phyloP scores from a whole-genome alignment of 2,329 filamentous ascomycete species.

The Colletotrichum camelliae region DNA sequence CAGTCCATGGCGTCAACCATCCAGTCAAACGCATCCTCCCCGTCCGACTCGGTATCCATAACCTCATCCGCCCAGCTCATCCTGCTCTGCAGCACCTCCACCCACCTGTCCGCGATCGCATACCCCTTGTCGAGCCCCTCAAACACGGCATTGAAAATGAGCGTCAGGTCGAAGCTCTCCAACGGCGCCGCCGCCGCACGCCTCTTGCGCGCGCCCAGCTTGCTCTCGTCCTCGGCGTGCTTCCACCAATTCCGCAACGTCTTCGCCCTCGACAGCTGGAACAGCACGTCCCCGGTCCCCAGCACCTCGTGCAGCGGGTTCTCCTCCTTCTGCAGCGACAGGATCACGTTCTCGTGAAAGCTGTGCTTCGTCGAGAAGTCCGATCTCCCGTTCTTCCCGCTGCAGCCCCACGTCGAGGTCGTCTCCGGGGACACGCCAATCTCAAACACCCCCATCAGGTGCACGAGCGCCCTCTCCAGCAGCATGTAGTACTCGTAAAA shows the following conservation, averaged over 20 bases:
- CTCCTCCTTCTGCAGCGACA: conserved; percentile 59
- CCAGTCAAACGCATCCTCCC: conserved; percentile 57
- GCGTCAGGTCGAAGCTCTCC: conserved; percentile 65
- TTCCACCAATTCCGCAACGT: conserved; percentile 78
- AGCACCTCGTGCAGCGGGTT: conserved; percentile 64
- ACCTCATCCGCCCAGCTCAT: conserved; percentile 18
- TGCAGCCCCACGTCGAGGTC: neutral
- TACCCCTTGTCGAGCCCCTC: conserved; percentile 64
- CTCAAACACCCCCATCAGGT: conserved; percentile 68
- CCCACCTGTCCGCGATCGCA: conserved; percentile 51
- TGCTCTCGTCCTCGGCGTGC: conserved; percentile 57
- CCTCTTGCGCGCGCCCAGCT: conserved; percentile 1
- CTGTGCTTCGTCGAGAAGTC: conserved; percentile 29
- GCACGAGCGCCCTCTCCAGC: conserved; percentile 73
- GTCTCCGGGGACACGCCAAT: conserved; percentile 56
- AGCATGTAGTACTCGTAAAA: conserved; percentile 80
- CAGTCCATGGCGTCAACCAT: conserved; percentile 67
- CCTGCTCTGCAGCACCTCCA: conserved; percentile 30
- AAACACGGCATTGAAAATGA: conserved; percentile 64
- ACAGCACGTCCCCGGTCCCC: conserved; percentile 58
- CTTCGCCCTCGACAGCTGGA: conserved; percentile 69
- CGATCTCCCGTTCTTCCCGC: neutral
- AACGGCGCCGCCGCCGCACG: conserved; percentile 42
- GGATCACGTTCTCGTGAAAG: conserved; percentile 74
- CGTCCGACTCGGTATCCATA: conserved; percentile 26